phyloP scores from a whole-genome alignment of 2,329 filamentous ascomycete species.

The Exophiala mesophila region DNA sequence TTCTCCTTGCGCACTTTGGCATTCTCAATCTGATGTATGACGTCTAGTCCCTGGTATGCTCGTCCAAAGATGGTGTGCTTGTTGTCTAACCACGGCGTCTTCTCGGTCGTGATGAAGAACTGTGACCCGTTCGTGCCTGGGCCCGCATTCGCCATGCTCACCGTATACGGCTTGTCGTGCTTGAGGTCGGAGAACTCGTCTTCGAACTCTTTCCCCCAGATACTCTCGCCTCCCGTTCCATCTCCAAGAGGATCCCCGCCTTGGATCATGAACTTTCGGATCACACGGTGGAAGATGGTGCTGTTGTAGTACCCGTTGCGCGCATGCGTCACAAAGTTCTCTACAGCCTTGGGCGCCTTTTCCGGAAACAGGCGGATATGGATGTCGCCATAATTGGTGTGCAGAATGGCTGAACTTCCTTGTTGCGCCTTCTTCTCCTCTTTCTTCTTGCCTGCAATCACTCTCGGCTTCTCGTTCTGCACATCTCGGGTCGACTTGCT shows the following conservation, averaged over 20 bases:
- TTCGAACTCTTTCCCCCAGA: conserved; percentile 87
- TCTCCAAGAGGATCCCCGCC: conserved; percentile 81
- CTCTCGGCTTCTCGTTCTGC: conserved; percentile 86
- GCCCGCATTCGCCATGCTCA: conserved; percentile 97
- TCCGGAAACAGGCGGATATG: conserved; percentile 89
- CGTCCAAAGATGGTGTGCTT: conserved; percentile 96
- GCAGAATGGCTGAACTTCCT: conserved; percentile 75
- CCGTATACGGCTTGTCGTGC: conserved; percentile 92
- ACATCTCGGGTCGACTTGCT: conserved; percentile 82
- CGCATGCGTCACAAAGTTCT: conserved; percentile 93
- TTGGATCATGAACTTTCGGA: conserved; percentile 98
- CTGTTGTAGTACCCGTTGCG: conserved; percentile 93
- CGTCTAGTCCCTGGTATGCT: conserved; percentile 83
- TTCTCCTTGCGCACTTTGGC: conserved; percentile 82
- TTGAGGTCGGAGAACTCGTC: conserved; percentile 89
- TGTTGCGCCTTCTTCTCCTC: conserved; percentile 62
- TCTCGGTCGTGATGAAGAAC: conserved; percentile 92
- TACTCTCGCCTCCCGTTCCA: conserved; percentile 83
- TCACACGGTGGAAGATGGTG: conserved; percentile 94
- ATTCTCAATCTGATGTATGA: conserved; percentile 95
- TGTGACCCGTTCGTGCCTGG: conserved; percentile 93
- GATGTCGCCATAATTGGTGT: conserved; percentile 92
- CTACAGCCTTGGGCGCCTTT: conserved; percentile 86
- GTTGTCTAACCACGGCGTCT: conserved; percentile 91
- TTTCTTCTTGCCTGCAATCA: conserved; percentile 48